Evolutionary conservation across 495 filamentous ascomycete genomes (phyloP), one percentile per base, ranked within the genome.

Genomic region (Tuber melanosporum): DNA sequence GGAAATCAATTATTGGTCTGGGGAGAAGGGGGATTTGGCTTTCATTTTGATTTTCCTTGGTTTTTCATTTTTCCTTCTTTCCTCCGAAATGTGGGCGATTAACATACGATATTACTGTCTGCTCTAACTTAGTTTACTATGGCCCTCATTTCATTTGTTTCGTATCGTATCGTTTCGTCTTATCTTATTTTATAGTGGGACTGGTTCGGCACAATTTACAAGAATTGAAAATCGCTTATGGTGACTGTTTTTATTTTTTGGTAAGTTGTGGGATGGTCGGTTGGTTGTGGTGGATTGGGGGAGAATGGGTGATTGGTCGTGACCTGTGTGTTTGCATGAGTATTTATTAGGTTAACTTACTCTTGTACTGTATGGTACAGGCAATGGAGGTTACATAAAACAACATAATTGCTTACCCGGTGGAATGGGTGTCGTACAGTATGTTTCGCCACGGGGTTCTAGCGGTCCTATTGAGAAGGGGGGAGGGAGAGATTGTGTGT

Each of bases 121-220:
- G 6, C 57, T 66, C 26, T 66, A 66, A 66, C 57, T 36, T 36
- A 3, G 57, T 62, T 62, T 32, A 10, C 57, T 36, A 66, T 62
- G 14, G 32, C 14, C 4, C 14, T 36, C 57, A 66, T 66, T 66
- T 66, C 57, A 66, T 36, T 17, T 32, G 26, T 66, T 66, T 66
- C n/a, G 26, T 12, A 36, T 66, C n/a, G 26, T 12, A 36, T 32
- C 4, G 57, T 32, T 36, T 32, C 6, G 26, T 36, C 32, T 19
- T 36, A 36, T 66, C 57, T 66, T 66, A 66, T 36, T 36, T 66
- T 66, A 66, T 66, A 32, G 52, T 62, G 52, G 52, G 52, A 62
- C n/a, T 62, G n/a, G 52, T 62, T 15, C 52, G n/a, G 10, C n/a
- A 62, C 52, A 26, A 62, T 62, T 62, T 62, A 62, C n/a, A 62